Evolutionary conservation across 257 asterid genomes (phyloP), one percentile per base, ranked within the genome.

Genomic region (Leonotis leonurus): DNA sequence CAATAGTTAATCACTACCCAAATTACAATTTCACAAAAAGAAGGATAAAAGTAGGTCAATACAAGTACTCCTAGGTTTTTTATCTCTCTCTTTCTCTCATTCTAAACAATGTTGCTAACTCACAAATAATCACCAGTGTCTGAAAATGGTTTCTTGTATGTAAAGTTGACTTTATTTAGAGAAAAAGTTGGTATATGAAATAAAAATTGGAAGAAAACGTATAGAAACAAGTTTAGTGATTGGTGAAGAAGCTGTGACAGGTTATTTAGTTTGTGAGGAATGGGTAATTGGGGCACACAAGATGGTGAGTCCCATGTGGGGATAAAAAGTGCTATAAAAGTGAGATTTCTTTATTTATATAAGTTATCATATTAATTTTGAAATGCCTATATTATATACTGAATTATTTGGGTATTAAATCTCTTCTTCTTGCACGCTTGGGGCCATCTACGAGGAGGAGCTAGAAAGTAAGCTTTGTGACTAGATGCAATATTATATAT

Each of bases 301-400:
- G 62, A 58, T 71, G 76, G 76, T 71, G 76, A 65, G 37, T 51
- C 72, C 72, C 72, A 71, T 62, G 65, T 52, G 59, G 22, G 56
- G 29, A 49, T 50, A 20, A 56, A 64, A n/a, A n/a, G n/a, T n/a
- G n/a, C n/a, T n/a, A n/a, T 33, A 59, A 50, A 30, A 24, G 49
- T 12, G 11, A 10, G 11, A 0, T 21, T 43, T 66, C 8, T 43
- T 41, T 40, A 22, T 33, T 25, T 12, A 3, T 18, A 12, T 18
- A 32, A 6, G 20, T 12, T 18, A 17, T 1, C n/a, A n/a, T n/a
- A n/a, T n/a, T n/a, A n/a, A n/a, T n/a, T n/a, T n/a, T n/a, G n/a
- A n/a, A n/a, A n/a, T n/a, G n/a, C n/a, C n/a, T n/a, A n/a, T n/a
- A n/a, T n/a, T n/a, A n/a, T n/a, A n/a, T n/a, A n/a, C n/a, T n/a